Evolutionary conservation across 768 basidiomycete species (phyloP).

Genomic region (Kondoa subrosea): DNA sequence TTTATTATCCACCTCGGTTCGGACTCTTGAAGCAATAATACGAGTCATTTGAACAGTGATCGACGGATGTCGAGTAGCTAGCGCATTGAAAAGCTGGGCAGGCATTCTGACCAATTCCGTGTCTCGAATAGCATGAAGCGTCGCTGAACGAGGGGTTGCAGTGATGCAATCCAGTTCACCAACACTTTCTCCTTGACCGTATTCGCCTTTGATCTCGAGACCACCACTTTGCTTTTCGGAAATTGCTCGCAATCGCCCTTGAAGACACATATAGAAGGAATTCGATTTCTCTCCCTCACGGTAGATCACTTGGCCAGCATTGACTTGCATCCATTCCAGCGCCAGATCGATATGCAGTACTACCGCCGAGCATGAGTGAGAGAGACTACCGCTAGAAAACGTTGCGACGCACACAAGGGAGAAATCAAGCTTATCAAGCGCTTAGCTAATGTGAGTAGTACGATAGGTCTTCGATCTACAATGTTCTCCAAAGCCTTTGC

Average conservation of each 20-base stretch:
- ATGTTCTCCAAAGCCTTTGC: slow-evolving; percentile 72
- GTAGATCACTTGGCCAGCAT: slow-evolving; percentile 88
- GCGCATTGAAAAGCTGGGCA: slow-evolving; percentile 90
- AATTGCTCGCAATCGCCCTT: slow-evolving; percentile 83
- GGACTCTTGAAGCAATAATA: slow-evolving; percentile 81
- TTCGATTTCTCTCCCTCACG: slow-evolving; percentile 76
- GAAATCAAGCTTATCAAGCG: slow-evolving; percentile 88
- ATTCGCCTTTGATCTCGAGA: slow-evolving; percentile 72
- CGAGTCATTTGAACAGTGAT: slow-evolving; percentile 41
- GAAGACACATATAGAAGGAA: slow-evolving; percentile 95
- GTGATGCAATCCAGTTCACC: slow-evolving; percentile 97
- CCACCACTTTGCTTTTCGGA: slow-evolving; percentile 58
- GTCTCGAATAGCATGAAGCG: slow-evolving; percentile 93
- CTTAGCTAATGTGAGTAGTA: slow-evolving; percentile 84
- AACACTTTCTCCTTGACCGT: slow-evolving; percentile 91
- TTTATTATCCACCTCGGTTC: slow-evolving; percentile 49
- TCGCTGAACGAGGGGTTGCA: slow-evolving; percentile 64
- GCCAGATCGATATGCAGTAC: slow-evolving; percentile 94
- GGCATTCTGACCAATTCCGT: slow-evolving; percentile 95
- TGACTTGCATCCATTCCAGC: slow-evolving; percentile 95
- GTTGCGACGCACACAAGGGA: slow-evolving; percentile 49
- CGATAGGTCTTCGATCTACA: slow-evolving; percentile 85
- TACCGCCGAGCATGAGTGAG: slow-evolving; percentile 28
- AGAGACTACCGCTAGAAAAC: background rate
- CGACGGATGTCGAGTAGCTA: slow-evolving; percentile 33